A percentile compares a stretch with the other conserved stretches of the same genome.
phyloP scores from a whole-genome alignment of 257 asterid genomes.

The Capsicum baccatum region DNA sequence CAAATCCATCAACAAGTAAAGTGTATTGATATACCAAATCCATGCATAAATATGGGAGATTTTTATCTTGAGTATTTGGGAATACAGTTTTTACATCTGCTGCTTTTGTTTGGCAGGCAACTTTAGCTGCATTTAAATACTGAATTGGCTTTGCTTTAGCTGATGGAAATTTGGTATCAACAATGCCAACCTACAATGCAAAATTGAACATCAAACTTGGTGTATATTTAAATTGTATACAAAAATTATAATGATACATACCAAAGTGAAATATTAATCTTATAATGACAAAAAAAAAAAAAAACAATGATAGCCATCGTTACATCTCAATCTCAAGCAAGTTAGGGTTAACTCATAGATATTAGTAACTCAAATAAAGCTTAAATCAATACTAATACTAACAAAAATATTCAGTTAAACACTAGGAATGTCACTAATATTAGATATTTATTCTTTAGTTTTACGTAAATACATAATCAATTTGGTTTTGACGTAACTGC shows the following conservation, averaged over 20 bases:
- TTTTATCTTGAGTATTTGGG: conserved; percentile 32
- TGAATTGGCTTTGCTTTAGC: conserved; percentile 38
- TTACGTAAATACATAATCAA: too few relatives aligned
- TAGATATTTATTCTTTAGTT: too few relatives aligned
- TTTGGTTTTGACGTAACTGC: too few relatives aligned
- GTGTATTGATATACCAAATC: conserved; percentile 58
- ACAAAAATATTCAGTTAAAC: too few relatives aligned
- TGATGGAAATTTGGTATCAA: conserved; percentile 19
- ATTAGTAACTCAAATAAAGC: too few relatives aligned
- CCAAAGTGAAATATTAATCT: too few relatives aligned
- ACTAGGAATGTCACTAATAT: too few relatives aligned
- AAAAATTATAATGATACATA: neutral
- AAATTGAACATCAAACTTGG: neutral
- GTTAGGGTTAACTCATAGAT: too few relatives aligned
- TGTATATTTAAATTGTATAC: neutral
- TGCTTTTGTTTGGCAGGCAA: conserved; percentile 45
- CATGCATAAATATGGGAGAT: conserved; percentile 56
- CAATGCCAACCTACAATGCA: conserved; percentile 42
- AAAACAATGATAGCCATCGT: too few relatives aligned
- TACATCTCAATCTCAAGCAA: too few relatives aligned
- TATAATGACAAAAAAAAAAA: too few relatives aligned
- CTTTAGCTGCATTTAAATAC: conserved; percentile 46
- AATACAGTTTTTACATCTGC: conserved; percentile 32
- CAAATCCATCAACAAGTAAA: conserved; percentile 56
- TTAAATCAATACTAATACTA: too few relatives aligned